Evolutionary conservation across 208 protist species (phyloP).

Genomic region (Endotrypanum monterogeii): DNA sequence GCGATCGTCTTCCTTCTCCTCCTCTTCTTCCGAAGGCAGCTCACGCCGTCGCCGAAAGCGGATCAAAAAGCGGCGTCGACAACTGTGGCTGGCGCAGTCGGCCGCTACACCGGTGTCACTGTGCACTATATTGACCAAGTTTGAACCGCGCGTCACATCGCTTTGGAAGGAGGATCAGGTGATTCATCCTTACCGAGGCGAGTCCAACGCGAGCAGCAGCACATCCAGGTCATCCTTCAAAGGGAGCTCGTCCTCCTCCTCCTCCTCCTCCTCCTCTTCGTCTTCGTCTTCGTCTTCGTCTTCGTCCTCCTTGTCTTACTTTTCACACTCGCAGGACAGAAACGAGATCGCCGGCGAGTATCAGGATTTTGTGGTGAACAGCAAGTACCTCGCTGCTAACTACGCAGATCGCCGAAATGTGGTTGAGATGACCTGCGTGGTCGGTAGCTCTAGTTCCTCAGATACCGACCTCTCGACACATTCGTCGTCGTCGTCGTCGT

Average conservation of each 20-base stretch:
- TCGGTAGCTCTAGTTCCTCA: conserved; percentile 24
- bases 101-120: conserved; percentile 47
- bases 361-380: conserved; percentile 69
- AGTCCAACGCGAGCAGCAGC: conserved; percentile 38
- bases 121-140: conserved; percentile 73
- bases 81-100: conserved; percentile 33
- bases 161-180: conserved; percentile 74
- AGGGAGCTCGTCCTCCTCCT: conserved; percentile 27
- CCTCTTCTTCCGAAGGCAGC: conserved; percentile 9
- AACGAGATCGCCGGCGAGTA: conserved; percentile 34
- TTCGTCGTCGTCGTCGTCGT: conserved; percentile 15
- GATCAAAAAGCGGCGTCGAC: conserved; percentile 10
- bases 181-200: conserved; percentile 69
- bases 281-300: conserved; percentile 17
- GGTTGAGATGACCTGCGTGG: conserved; percentile 30
- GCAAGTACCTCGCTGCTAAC: conserved; percentile 49
- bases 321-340: not conserved
- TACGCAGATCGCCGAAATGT: conserved; percentile 43
- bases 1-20: conserved; percentile 20
- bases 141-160: conserved; percentile 39
- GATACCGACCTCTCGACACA: not conserved
- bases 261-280: too few relatives aligned
- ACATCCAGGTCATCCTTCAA: conserved; percentile 20
- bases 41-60: conserved; percentile 18
- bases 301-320: conserved; percentile 11